Percentiles rank a stretch among this genome's conserved stretches.
Evolutionary conservation across 1,284 basidiomycete genomes (phyloP).

Genomic region (Stereum hirsutum): DNA sequence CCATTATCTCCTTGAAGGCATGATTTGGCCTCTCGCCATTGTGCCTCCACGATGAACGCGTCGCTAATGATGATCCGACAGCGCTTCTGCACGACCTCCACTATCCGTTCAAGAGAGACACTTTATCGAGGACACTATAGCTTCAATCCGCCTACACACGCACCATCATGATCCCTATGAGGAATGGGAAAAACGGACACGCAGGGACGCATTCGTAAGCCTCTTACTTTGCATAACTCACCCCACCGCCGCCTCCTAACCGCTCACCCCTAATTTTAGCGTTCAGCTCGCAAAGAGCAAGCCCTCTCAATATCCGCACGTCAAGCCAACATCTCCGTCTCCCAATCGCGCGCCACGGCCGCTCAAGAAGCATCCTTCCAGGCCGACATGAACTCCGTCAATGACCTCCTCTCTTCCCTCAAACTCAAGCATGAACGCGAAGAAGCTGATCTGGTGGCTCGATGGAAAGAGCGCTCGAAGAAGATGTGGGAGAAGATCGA

Average conservation of each 20-base stretch:
- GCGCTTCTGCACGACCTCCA: no score
- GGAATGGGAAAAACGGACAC: slow-evolving; percentile 64
- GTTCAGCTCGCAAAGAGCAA: slow-evolving; percentile 48
- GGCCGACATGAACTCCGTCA: slow-evolving; percentile 40
- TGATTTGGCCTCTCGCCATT: no score
- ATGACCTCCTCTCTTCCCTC: slow-evolving; percentile 31
- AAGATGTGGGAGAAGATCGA: slow-evolving; percentile 53
- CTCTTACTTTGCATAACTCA: neutral
- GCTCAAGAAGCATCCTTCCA: slow-evolving; percentile 30
- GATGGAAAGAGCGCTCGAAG: slow-evolving; percentile 44
- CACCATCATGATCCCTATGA: slow-evolving; percentile 68
- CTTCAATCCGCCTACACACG: slow-evolving; percentile 56
- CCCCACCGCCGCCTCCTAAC: neutral
- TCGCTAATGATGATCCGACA: no score
- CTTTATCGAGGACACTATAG: slow-evolving; percentile 55
- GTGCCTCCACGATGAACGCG: no score
- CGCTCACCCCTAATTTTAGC: slow-evolving; percentile 24
- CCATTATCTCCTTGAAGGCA: no score
- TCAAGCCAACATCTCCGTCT: no score
- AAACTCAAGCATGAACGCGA: slow-evolving; percentile 35
- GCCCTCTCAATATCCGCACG: no score
- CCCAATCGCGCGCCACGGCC: slow-evolving; percentile 28
- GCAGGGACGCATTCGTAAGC: slow-evolving; percentile 58
- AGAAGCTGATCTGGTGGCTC: slow-evolving; percentile 32
- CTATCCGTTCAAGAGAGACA: no score